A percentile compares a stretch with the other conserved stretches of the same genome.
Conservation (phyloP, 805 yeast genomes). For the Pichia cabralensis region DNA sequence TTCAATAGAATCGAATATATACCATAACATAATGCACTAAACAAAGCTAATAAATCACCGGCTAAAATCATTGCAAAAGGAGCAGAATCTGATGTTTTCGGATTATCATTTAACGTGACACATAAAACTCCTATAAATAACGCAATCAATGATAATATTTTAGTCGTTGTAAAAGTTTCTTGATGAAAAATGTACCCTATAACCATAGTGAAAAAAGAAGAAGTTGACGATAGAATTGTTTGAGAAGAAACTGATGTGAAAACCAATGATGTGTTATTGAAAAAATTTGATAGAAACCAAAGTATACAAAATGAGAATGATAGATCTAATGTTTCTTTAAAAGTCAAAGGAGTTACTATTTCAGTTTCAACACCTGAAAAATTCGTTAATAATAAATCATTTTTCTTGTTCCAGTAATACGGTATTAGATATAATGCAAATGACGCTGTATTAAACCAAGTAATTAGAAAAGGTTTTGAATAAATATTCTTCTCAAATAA, state of each 20-base stretch:
- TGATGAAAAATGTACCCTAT: slow-evolving; percentile 67
- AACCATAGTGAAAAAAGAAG: slow-evolving; percentile 83
- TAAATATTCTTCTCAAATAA: slow-evolving; percentile 58
- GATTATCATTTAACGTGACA: slow-evolving; percentile 59
- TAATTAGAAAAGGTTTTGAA: slow-evolving; percentile 84
- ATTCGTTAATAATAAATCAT: too few relatives aligned
- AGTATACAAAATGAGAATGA: slow-evolving; percentile 75
- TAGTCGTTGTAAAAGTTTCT: slow-evolving; percentile 56
- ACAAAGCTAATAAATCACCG: slow-evolving; percentile 74
- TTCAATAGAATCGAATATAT: slow-evolving; percentile 80
- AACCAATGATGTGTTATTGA: slow-evolving; percentile 77
- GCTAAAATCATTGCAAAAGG: slow-evolving; percentile 24
- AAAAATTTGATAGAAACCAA: slow-evolving; percentile 87
- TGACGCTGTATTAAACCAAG: slow-evolving; percentile 83
- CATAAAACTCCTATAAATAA: slow-evolving; percentile 73
- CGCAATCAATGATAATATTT: slow-evolving; percentile 58
- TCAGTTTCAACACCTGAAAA: too few relatives aligned
- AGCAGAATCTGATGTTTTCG: slow-evolving; percentile 24
- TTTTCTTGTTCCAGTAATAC: slow-evolving; percentile 22
- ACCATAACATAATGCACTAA: slow-evolving; percentile 88
- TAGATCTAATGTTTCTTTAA: slow-evolving; percentile 58
- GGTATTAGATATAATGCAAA: slow-evolving; percentile 74
- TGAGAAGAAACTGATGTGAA: slow-evolving; percentile 93
- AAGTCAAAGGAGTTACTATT: slow-evolving; percentile 23
- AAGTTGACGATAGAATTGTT: slow-evolving; percentile 85